phyloP scores from a whole-genome alignment of 2,329 filamentous ascomycete genomes.

The Penicillium sp. region DNA sequence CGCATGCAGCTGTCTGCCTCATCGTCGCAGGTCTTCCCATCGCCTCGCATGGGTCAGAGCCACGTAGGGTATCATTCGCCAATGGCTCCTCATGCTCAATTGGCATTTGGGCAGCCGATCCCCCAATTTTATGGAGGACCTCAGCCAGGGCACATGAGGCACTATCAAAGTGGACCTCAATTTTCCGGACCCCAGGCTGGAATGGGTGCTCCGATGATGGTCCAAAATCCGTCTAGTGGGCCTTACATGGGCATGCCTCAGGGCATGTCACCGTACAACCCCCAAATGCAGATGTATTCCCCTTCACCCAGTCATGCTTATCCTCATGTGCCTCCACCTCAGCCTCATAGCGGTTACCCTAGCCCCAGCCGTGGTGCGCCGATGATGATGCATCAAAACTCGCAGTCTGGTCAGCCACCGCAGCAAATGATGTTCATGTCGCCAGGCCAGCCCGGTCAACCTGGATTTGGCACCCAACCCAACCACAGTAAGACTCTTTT shows the following conservation, averaged over 20 bases:
- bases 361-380: conserved; percentile 80
- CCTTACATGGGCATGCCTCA: conserved; percentile 68
- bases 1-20: conserved; percentile 81
- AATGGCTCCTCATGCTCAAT: conserved; percentile 63
- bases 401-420: conserved; percentile 74
- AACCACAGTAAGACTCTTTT: conserved; percentile 61
- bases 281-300: conserved; percentile 78
- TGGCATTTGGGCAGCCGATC: conserved; percentile 66
- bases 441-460: conserved; percentile 59
- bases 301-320: conserved; percentile 66
- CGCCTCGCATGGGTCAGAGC: conserved; percentile 66
- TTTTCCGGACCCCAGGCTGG: conserved; percentile 66
- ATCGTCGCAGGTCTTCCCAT: conserved; percentile 77
- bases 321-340: conserved; percentile 46
- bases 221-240: conserved; percentile 62
- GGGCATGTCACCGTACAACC: conserved; percentile 59
- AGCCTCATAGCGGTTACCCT: conserved; percentile 68
- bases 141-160: conserved; percentile 66
- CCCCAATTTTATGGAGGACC: conserved; percentile 64
- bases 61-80: conserved; percentile 64
- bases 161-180: conserved; percentile 64
- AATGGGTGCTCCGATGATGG: conserved; percentile 78
- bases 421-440: conserved; percentile 69
- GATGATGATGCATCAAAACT: conserved; percentile 93
- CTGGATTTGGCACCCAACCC: conserved; percentile 37